Conservation (phyloP, 2,329 filamentous ascomycete genomes). For the Hirsutella thompsonii region DNA sequence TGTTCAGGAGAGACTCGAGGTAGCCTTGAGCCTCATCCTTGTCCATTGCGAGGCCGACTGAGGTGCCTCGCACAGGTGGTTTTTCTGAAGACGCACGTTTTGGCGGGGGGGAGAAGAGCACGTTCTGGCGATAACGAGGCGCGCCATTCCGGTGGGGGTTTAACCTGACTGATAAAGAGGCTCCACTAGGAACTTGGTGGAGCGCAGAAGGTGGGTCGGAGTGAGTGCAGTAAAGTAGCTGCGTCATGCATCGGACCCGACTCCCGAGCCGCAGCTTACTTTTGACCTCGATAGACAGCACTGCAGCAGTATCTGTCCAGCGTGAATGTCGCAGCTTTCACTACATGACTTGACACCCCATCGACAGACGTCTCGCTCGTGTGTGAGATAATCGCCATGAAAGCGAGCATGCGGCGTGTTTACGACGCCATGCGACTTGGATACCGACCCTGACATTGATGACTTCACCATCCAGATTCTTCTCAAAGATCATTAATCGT, state of each 20-base stretch:
- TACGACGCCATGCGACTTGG: background rate
- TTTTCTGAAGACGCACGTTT: too few species aligned
- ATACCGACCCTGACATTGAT: background rate
- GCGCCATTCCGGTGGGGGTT: too few species aligned
- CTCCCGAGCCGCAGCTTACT: too few species aligned
- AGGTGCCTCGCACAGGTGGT: background rate
- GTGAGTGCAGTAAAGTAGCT: background rate
- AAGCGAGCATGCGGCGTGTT: background rate
- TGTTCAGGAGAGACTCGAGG: slow-evolving; percentile 57
- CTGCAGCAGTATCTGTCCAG: too few species aligned
- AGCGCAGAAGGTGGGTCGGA: too few species aligned
- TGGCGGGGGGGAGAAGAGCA: too few species aligned
- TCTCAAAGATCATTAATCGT: background rate
- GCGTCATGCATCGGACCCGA: background rate
- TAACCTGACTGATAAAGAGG: too few species aligned
- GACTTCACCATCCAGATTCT: background rate
- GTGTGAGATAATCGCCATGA: background rate
- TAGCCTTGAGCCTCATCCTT: slow-evolving; percentile 41
- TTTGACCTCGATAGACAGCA: background rate
- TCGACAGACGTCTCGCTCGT: background rate
- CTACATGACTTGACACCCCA: too few species aligned
- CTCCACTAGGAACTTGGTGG: too few species aligned
- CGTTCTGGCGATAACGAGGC: too few species aligned
- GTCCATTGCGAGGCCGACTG: slow-evolving; percentile 22
- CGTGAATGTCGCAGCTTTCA: too few species aligned